These are phyloP conservation scores for Jasminum sambac DNA, from an alignment of 257 asterid species.

Conservation along the genomic window DNA sequence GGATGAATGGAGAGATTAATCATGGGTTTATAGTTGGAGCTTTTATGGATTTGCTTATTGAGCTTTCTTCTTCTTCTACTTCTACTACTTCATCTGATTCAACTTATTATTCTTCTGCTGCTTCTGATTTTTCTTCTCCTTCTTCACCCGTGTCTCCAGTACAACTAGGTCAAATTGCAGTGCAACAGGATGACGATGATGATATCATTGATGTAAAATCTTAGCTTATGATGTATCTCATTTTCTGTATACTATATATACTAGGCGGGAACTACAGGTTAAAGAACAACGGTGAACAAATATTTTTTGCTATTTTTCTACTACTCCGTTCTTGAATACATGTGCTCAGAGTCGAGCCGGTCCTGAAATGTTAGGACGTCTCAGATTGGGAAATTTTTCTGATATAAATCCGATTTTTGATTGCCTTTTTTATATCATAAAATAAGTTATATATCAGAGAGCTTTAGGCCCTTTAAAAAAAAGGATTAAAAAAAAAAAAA, in stretches of 20 bases:
- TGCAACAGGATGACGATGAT: slow-evolving; percentile 26
- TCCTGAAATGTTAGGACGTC: too few species aligned
- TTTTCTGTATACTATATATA: slow-evolving; percentile 25
- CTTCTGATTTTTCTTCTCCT: slow-evolving; percentile 27
- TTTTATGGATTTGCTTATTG: slow-evolving; percentile 33
- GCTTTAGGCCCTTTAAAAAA: too few species aligned
- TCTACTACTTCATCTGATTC: not conserved
- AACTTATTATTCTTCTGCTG: slow-evolving; percentile 15
- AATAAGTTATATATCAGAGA: too few species aligned
- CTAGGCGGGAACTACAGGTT: slow-evolving; percentile 10
- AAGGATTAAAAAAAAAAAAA: too few species aligned
- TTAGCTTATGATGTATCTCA: not conserved
- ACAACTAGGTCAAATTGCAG: slow-evolving; percentile 18
- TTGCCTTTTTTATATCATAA: too few species aligned
- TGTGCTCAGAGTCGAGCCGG: too few species aligned
- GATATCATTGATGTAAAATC: slow-evolving; percentile 23
- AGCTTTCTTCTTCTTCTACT: not conserved
- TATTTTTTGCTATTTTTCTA: not conserved
- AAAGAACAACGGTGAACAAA: not conserved
- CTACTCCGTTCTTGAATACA: too few species aligned
- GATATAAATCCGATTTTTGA: too few species aligned
- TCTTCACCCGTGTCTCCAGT: slow-evolving; percentile 19
- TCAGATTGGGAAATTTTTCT: too few species aligned
- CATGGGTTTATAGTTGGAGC: slow-evolving; percentile 38
- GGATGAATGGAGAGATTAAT: slow-evolving; percentile 30